Conservation (phyloP, 1,284 basidiomycete genomes). For the Neonothopanus nambi region DNA sequence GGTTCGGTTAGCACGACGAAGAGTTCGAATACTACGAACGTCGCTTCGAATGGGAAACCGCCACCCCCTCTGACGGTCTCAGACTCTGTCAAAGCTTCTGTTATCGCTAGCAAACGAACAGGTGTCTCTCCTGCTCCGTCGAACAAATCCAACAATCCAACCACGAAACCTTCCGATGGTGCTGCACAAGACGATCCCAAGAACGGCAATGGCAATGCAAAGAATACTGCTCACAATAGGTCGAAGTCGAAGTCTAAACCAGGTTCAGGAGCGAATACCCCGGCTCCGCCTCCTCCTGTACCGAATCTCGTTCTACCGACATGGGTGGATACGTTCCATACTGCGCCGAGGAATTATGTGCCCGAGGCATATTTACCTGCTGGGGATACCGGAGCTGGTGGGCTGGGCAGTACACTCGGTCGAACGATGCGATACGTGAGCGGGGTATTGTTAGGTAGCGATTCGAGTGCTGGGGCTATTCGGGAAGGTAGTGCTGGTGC, state of each 20-base stretch:
- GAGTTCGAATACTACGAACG: slow-evolving; percentile 4
- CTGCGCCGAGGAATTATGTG: slow-evolving; percentile 73
- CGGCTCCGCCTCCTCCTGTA: slow-evolving; percentile 22
- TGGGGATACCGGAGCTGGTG: not conserved
- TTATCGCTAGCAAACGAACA: slow-evolving; percentile 3
- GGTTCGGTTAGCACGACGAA: slow-evolving; percentile 9
- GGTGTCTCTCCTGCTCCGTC: not conserved
- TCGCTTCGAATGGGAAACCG: slow-evolving; percentile 23
- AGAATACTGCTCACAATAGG: too few relatives aligned
- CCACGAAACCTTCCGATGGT: slow-evolving; percentile 13
- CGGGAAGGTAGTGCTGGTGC: slow-evolving; percentile 1
- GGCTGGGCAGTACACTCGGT: slow-evolving; percentile 9
- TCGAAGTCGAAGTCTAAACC: slow-evolving; percentile 13
- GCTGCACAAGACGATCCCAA: not conserved
- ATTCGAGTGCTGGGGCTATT: slow-evolving; percentile 5
- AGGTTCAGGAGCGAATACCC: slow-evolving; percentile 15
- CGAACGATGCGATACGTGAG: slow-evolving; percentile 64
- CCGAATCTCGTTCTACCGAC: slow-evolving; percentile 90
- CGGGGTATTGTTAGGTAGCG: slow-evolving; percentile 50
- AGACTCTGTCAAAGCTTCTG: slow-evolving; percentile 32
- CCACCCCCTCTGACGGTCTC: slow-evolving; percentile 43
- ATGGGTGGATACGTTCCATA: slow-evolving; percentile 85
- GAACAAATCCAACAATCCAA: slow-evolving; percentile 7
- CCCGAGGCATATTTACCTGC: slow-evolving; percentile 36
- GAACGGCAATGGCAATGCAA: not conserved